phyloP scores from a whole-genome alignment of 768 basidiomycete genomes.

The Tephrocybe sp. region DNA sequence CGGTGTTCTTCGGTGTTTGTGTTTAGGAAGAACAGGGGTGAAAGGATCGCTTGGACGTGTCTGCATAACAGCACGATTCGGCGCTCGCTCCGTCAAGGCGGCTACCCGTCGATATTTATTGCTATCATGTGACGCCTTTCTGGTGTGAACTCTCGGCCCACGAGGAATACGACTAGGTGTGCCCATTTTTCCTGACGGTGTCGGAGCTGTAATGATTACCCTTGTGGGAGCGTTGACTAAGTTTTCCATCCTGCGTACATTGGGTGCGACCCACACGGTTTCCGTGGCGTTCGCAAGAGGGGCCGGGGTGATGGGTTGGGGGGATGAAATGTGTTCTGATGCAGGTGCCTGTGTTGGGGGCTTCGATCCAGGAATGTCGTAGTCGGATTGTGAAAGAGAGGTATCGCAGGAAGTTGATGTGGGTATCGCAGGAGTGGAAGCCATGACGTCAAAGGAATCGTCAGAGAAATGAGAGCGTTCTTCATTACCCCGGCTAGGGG shows the following conservation, averaged over 20 bases:
- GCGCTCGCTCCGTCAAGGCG: conserved; percentile 24
- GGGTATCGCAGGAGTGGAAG: conserved; percentile 19
- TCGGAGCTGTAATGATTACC: conserved; percentile 56
- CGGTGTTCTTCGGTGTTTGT: conserved; percentile 25
- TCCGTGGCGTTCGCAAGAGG: conserved; percentile 9
- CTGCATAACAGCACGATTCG: conserved; percentile 19
- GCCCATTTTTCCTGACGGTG: conserved; percentile 37
- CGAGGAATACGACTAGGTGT: conserved; percentile 39
- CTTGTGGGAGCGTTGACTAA: conserved; percentile 49
- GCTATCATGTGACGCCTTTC: conserved; percentile 28
- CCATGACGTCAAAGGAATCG: conserved; percentile 19
- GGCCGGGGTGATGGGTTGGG: too few species aligned
- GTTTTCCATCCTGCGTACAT: conserved; percentile 37
- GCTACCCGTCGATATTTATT: conserved; percentile 26
- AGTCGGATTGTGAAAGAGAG: conserved; percentile 5
- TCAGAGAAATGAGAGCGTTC: conserved; percentile 31
- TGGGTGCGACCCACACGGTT: conserved; percentile 15
- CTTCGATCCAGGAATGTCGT: neutral
- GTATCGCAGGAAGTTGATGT: conserved; percentile 16
- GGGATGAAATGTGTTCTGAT: too few species aligned
- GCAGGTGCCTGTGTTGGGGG: too few species aligned
- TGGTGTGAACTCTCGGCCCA: conserved; percentile 40
- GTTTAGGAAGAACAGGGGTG: conserved; percentile 32
- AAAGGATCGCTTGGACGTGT: conserved; percentile 27
- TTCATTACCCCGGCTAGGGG: conserved; percentile 15